Percentiles rank a stretch among this genome's conserved stretches.
phyloP scores from a whole-genome alignment of 2,329 filamentous ascomycete species.

The Microdochium trichocladiopsis region DNA sequence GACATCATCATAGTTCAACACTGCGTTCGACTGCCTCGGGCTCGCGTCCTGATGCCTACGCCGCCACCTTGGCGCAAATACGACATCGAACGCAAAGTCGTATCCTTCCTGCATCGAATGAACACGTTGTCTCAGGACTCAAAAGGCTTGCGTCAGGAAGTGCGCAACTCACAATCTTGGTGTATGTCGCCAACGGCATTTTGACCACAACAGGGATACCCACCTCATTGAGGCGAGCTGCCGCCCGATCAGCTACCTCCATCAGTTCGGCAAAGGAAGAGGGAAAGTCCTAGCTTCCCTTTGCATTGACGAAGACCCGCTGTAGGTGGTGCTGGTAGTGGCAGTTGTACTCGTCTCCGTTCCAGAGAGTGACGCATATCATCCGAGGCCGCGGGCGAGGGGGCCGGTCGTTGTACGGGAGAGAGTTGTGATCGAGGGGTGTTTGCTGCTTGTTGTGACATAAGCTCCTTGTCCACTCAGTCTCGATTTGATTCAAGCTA shows the following conservation, averaged over 20 bases:
- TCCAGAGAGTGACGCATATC: not conserved
- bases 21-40: no score
- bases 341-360: not conserved
- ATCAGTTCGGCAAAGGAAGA: not conserved
- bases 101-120: not conserved
- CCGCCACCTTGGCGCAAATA: no score
- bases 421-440: no score
- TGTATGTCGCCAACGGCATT: not conserved
- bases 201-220: not conserved
- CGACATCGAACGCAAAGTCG: not conserved
- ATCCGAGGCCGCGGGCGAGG: not conserved
- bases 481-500: no score
- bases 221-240: not conserved
- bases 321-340: not conserved
- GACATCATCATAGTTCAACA: no score
- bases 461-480: no score
- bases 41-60: no score
- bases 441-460: no score
- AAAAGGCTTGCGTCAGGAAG: not conserved
- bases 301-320: not conserved
- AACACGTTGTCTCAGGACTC: not conserved
- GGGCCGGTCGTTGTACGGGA: not conserved
- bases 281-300: not conserved
- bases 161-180: not conserved
- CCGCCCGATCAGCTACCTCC: not conserved